Evolutionary conservation across 2,329 filamentous ascomycete genomes (phyloP), one percentile per base, ranked within the genome.

Genomic region (Cercospora zeina): DNA sequence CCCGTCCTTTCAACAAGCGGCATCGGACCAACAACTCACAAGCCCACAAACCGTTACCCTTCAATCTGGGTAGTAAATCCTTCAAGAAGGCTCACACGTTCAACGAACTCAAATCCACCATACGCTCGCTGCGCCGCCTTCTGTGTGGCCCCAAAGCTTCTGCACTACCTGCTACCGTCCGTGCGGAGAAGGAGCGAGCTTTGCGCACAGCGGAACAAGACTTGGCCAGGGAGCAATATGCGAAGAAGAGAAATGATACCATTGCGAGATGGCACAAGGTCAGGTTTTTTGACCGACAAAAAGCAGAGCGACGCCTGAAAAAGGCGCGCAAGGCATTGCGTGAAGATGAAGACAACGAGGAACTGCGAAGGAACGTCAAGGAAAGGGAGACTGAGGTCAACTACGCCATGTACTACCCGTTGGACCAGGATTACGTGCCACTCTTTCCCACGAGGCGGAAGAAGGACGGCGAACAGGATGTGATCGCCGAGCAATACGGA

Each of bases 251-350:
- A 67, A 82, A 82, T 69, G 82, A 85, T 62, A 90, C 93, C 84
- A 91, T 93, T 65, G 81, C 81, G 55, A 89, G 87, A 74, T 95
- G 92, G 70, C 90, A 93, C 74, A 93, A 91, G 84, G 85, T 93
- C 55, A 82, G 90, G 30, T 95, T 95, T 74, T 93, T 93, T 76
- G 90, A 90, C 89, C 83, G 88, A 53, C 87, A 90, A 76, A 92
- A 91, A 75, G 89, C 89, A 30, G 82, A 82, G 55, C 82, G 89
- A 62, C 80, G 86, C 45, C 79, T 86, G 57, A 92, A 89, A 74
- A 84, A 87, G 70, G 78, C 89, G 56, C 79, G 80, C 69, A 85
- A 84, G 70, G 82, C 83, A 66, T 77, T 89, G 39, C 77, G 82
- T 16, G 56, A 81, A 83, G 68, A 64, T 33, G 65, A 55, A 67